Base-by-base conservation (phyloP, 108 stramenopile genomes). In the Nannochloropsis oceanica region DNA sequence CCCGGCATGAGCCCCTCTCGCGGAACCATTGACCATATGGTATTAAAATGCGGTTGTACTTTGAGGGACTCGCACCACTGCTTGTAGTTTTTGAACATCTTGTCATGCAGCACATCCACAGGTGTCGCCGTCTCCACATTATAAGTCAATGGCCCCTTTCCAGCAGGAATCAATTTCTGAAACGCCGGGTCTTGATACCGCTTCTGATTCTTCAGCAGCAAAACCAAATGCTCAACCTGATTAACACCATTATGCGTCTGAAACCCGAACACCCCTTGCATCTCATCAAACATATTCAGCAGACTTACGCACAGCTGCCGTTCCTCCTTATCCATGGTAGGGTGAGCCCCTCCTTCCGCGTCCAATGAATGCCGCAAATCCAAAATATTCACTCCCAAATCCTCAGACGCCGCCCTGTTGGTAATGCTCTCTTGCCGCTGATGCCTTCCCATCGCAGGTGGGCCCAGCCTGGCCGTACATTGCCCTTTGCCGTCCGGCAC, bases 71-170 rank as follows among this genome's bases (percentile, higher is more conserved):
- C 91, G 87, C 98, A 99, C 98, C 98, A 99, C 86, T 94, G 94
- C 87, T 94, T 94, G 89, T 99, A 99, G 89, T 99, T 99, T n/a
- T 91, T 92, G 91, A 99, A 97, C 5, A 97, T 92, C 88, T 97
- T 97, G 87, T 93, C 92, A 88, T 97, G 98, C 44, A 97, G 89
- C 18, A 95, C 94, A 82, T 95, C 94, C 81, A 96, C 94, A 26
- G 96, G 96, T 85, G 86, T 27, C 43, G 25, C 86, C 13, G 25
- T 92, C 89, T 43, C 25, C 20, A n/a, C 92, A 94, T 13, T 93
- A 25, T 82, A 81, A 25, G 26, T 43, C 11, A 80, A 80, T 25
- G 26, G 44, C 11, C 43, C 1, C 22, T 46, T 84, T 18, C 0
- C 14, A 11, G 44, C 26, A 0, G 26, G 43, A 79, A 27, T 26